These are phyloP conservation scores for Volvox reticuliferus DNA, from an alignment of 139 green algal species.

Conservation along the genomic window DNA sequence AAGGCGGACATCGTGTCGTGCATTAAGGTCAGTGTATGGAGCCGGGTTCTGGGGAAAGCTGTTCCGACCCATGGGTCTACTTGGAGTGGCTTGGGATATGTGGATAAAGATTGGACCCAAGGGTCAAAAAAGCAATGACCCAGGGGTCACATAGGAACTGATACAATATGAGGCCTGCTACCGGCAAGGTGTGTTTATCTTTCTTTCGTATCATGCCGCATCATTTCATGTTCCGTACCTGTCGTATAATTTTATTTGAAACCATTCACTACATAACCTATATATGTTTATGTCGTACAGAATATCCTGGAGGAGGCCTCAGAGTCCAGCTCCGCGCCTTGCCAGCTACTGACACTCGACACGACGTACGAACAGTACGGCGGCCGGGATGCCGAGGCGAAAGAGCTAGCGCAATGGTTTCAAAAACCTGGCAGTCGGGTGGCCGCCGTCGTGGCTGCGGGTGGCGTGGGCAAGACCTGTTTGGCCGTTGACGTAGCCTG, in stretches of 20 bases:
- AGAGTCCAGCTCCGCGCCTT: background rate
- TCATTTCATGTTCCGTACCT: too few relatives aligned
- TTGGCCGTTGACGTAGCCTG: slow-evolving; percentile 39
- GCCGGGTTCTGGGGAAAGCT: background rate
- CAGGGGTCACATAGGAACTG: too few relatives aligned
- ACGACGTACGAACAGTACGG: slow-evolving; percentile 5
- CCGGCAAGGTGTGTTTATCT: too few relatives aligned
- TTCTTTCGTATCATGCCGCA: too few relatives aligned
- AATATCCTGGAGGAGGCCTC: background rate
- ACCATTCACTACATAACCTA: too few relatives aligned
- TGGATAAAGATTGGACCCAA: too few relatives aligned
- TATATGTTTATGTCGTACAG: background rate
- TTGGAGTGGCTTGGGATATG: too few relatives aligned
- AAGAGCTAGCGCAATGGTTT: background rate
- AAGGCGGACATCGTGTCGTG: background rate
- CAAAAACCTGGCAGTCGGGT: background rate
- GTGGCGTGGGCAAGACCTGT: slow-evolving; percentile 47
- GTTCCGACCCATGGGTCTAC: too few relatives aligned
- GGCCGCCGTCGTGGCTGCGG: slow-evolving; percentile 8
- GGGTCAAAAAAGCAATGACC: too few relatives aligned
- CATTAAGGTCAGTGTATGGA: slow-evolving; percentile 1
- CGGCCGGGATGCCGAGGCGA: background rate
- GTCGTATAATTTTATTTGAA: too few relatives aligned
- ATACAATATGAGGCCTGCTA: too few relatives aligned
- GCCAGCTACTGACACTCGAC: background rate